These are phyloP conservation scores for Simplicillium aogashimaense DNA, from an alignment of 2,329 filamentous ascomycete species.

Conservation along the genomic window DNA sequence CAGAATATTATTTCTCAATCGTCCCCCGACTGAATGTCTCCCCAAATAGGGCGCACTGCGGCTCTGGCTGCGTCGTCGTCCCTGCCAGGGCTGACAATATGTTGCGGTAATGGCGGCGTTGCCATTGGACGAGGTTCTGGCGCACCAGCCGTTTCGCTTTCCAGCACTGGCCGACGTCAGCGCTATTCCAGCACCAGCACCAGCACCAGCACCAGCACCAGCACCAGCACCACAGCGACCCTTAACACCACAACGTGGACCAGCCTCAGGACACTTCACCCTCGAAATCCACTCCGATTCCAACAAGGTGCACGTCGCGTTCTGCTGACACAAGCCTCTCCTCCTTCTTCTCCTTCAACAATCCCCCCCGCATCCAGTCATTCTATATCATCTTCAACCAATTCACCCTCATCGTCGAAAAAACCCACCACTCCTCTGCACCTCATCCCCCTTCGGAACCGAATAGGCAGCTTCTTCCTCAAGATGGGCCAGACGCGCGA, in stretches of 20 bases:
- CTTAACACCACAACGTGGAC: too few relatives aligned
- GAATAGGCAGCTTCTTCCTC: conserved; percentile 5
- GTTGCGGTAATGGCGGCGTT: too few relatives aligned
- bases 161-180: too few relatives aligned
- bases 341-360: conserved; percentile 4
- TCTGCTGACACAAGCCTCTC: conserved; percentile 4
- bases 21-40: conserved; percentile 21
- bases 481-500: conserved; percentile 22
- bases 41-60: conserved; percentile 19
- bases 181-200: too few relatives aligned
- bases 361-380: not conserved
- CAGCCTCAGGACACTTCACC: too few relatives aligned
- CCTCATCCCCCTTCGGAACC: conserved; percentile 6
- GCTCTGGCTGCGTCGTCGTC: conserved; percentile 12
- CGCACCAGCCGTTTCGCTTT: too few relatives aligned
- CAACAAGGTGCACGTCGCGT: not conserved
- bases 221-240: too few relatives aligned
- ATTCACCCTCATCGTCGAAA: conserved; percentile 1
- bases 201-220: too few relatives aligned
- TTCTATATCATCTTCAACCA: not conserved
- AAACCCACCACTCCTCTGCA: conserved; percentile 11
- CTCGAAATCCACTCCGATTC: too few relatives aligned
- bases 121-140: too few relatives aligned
- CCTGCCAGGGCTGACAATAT: too few relatives aligned
- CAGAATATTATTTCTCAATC: conserved; percentile 13